phyloP scores from a whole-genome alignment of 495 filamentous ascomycete species.

The Lasiosphaeris hirsuta region DNA sequence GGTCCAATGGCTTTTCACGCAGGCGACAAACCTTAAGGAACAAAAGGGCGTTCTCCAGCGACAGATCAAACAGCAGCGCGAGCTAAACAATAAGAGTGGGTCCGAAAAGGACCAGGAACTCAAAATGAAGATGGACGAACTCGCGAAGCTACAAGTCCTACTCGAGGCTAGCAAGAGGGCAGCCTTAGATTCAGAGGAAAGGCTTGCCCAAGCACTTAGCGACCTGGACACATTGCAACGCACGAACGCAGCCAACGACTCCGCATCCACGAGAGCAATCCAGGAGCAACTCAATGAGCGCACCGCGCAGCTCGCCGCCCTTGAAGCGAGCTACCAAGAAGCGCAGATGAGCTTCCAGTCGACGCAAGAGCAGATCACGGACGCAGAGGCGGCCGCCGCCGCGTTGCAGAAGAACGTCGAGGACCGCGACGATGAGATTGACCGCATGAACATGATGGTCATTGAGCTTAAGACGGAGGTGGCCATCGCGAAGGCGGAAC shows the following conservation, averaged over 20 bases:
- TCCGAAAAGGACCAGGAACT: slow-evolving; percentile 58
- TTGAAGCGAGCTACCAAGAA: slow-evolving; percentile 41
- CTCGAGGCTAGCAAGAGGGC: slow-evolving; percentile 49
- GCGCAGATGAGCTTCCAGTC: slow-evolving; percentile 43
- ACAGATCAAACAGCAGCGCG: slow-evolving; percentile 89
- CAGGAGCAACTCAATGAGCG: slow-evolving; percentile 51
- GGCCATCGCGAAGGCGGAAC: slow-evolving; percentile 87
- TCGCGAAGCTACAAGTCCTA: slow-evolving; percentile 48
- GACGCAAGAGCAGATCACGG: slow-evolving; percentile 32
- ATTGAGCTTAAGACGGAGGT: slow-evolving; percentile 86
- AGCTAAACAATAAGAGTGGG: slow-evolving; percentile 68
- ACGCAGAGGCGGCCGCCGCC: slow-evolving; percentile 19
- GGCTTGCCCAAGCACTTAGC: slow-evolving; percentile 50
- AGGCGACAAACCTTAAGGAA: slow-evolving; percentile 64
- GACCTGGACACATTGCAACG: slow-evolving; percentile 49
- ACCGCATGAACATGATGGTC: slow-evolving; percentile 73
- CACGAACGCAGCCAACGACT: slow-evolving; percentile 29
- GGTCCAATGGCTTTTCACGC: slow-evolving; percentile 69
- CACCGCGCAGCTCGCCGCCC: slow-evolving; percentile 44
- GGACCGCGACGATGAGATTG: slow-evolving; percentile 62
- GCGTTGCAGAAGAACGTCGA: slow-evolving; percentile 36
- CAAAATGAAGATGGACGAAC: slow-evolving; percentile 47
- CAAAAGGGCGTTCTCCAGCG: slow-evolving; percentile 80
- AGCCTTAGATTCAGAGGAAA: slow-evolving; percentile 41
- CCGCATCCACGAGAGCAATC: slow-evolving; percentile 34